Evolutionary conservation across 2,329 filamentous ascomycete species (phyloP).

Genomic region (Fusarium burgessii): DNA sequence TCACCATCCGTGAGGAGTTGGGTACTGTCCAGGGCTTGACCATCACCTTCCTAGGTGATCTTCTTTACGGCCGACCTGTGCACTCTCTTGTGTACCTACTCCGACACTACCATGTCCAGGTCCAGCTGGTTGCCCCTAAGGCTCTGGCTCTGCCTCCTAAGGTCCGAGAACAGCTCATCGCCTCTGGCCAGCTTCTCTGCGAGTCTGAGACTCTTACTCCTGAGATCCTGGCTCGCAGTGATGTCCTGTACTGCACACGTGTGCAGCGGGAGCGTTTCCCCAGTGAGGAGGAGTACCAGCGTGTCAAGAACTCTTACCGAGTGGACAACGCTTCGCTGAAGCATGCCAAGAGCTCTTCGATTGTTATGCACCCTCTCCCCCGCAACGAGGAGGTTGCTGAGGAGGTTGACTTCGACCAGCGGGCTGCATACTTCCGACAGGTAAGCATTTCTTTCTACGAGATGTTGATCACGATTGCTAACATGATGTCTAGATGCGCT

Average conservation of each 20-base stretch:
- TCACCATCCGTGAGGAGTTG: slow-evolving; percentile 97
- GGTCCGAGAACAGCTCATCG: slow-evolving; percentile 77
- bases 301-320: slow-evolving; percentile 87
- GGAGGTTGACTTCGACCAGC: slow-evolving; percentile 97
- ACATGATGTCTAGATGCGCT: slow-evolving; percentile 79
- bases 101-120: slow-evolving; percentile 92
- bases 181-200: slow-evolving; percentile 79
- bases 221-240: slow-evolving; percentile 86
- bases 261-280: slow-evolving; percentile 97
- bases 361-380: slow-evolving; percentile 95
- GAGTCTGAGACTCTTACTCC: slow-evolving; percentile 85
- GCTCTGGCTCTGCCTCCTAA: slow-evolving; percentile 80
- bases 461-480: slow-evolving; percentile 18
- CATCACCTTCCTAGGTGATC: slow-evolving; percentile 94
- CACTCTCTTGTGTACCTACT: slow-evolving; percentile 96
- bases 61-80: slow-evolving; percentile 92
- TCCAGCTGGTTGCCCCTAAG: slow-evolving; percentile 90
- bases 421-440: slow-evolving; percentile 99
- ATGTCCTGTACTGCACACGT: slow-evolving; percentile 96
- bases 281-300: slow-evolving; percentile 83
- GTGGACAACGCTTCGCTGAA: slow-evolving; percentile 92
- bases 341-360: slow-evolving; percentile 91
- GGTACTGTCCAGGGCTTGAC: slow-evolving; percentile 95
- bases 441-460: slow-evolving; percentile 64
- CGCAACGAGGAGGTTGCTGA: slow-evolving; percentile 93